A percentile compares a stretch with the other conserved stretches of the same genome.
These are phyloP conservation scores for Gnomoniopsis smithogilvyi DNA, from an alignment of 2,329 filamentous ascomycete genomes.

Conservation along the genomic window DNA sequence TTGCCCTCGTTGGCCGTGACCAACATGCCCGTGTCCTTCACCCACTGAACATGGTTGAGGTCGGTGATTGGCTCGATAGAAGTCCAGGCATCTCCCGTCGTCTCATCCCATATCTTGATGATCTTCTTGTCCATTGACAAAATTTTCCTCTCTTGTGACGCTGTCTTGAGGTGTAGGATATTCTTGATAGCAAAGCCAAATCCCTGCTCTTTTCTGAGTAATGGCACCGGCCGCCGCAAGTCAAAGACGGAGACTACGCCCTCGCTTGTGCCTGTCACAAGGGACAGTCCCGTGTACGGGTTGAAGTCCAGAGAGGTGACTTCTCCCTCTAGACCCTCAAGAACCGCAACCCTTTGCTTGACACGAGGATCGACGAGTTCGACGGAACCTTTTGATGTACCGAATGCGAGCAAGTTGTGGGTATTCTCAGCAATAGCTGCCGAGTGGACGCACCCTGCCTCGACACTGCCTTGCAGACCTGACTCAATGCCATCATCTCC, in stretches of 20 bases:
- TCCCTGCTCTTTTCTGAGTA: conserved; percentile 91
- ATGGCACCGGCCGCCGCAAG: conserved; percentile 78
- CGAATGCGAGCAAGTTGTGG: conserved; percentile 89
- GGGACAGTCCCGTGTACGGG: conserved; percentile 69
- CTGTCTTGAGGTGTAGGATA: conserved; percentile 67
- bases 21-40: conserved; percentile 89
- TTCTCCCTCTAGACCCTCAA: conserved; percentile 66
- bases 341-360: conserved; percentile 73
- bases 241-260: conserved; percentile 91
- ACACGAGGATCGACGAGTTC: conserved; percentile 95
- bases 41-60: conserved; percentile 91
- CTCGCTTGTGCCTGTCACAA: conserved; percentile 83
- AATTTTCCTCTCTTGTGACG: conserved; percentile 79
- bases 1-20: conserved; percentile 95
- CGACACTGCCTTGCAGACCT: conserved; percentile 81
- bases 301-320: conserved; percentile 88
- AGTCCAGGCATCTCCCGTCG: conserved; percentile 79
- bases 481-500: conserved; percentile 72
- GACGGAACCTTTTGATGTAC: conserved; percentile 90
- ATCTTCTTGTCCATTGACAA: conserved; percentile 91
- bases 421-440: conserved; percentile 83
- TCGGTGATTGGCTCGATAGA: conserved; percentile 94
- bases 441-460: conserved; percentile 81
- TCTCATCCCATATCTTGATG: conserved; percentile 93
- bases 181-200: conserved; percentile 92